Evolutionary conservation across 2,329 filamentous ascomycete species (phyloP).

Genomic region (Uncinocarpus reesii): DNA sequence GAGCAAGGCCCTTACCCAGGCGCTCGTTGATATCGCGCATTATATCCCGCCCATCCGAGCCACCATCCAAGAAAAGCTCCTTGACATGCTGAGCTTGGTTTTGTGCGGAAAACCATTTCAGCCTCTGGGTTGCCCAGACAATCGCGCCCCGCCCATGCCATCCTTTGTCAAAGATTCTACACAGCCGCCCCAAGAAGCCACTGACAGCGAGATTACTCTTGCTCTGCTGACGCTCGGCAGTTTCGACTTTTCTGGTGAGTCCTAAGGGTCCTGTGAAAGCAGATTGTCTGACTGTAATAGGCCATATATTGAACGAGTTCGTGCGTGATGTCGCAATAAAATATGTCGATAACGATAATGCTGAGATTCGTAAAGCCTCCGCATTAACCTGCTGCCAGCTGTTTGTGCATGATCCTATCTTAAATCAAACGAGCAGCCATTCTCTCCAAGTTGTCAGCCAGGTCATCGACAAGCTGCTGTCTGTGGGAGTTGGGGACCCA

Average conservation of each 20-base stretch:
- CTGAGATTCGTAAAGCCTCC: constrained; percentile 85
- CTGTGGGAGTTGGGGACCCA: constrained; percentile 84
- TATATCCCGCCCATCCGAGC: constrained; percentile 92
- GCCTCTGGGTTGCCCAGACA: constrained; percentile 80
- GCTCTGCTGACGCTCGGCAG: constrained; percentile 93
- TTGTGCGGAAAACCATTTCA: constrained; percentile 87
- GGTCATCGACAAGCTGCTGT: constrained; percentile 92
- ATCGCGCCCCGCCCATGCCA: constrained; percentile 68
- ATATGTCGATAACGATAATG: constrained; percentile 92
- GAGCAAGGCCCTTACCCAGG: constrained; percentile 86
- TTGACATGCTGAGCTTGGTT: constrained; percentile 91
- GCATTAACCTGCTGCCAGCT: constrained; percentile 96
- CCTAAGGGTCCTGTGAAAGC: not conserved
- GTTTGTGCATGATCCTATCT: constrained; percentile 91
- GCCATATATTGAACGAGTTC: constrained; percentile 93
- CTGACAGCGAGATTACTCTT: constrained; percentile 79
- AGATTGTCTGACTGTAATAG: constrained; percentile 26
- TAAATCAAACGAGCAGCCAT: constrained; percentile 94
- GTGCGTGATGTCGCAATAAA: constrained; percentile 96
- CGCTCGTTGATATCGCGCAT: constrained; percentile 95
- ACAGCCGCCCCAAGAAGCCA: constrained; percentile 64
- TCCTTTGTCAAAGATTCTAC: constrained; percentile 83
- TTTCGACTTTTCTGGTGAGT: constrained; percentile 70
- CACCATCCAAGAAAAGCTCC: constrained; percentile 82
- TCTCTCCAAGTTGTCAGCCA: constrained; percentile 95